phyloP scores from a whole-genome alignment of 306 rosid species.

The Cicer bijugum region DNA sequence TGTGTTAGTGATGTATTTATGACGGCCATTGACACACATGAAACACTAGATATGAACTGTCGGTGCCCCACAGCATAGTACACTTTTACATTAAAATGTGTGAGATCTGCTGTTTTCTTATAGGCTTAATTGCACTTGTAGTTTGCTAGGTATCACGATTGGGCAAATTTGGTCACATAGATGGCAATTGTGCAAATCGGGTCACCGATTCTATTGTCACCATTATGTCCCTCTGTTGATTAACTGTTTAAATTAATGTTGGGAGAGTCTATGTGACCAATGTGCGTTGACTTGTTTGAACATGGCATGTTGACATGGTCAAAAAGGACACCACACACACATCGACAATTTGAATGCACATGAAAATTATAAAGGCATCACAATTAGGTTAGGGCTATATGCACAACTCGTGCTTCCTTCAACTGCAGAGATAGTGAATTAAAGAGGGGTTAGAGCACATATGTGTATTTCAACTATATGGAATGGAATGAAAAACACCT shows the following conservation, averaged over 20 bases:
- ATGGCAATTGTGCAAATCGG: background rate
- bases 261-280: constrained; percentile 1
- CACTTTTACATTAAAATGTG: background rate
- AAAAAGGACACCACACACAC: background rate
- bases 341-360: background rate
- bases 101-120: background rate
- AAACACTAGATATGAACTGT: too few relatives aligned
- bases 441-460: constrained; percentile 1
- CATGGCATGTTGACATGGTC: background rate
- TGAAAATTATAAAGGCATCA: background rate
- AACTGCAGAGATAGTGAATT: background rate
- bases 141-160: background rate
- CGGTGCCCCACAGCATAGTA: too few relatives aligned
- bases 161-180: background rate
- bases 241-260: background rate
- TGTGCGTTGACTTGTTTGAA: background rate
- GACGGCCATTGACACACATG: too few relatives aligned
- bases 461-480: background rate
- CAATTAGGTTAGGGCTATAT: background rate
- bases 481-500: background rate
- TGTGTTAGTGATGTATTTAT: too few relatives aligned
- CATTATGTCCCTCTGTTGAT: background rate
- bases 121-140: background rate
- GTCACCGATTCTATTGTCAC: background rate
- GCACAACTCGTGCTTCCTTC: background rate